Base-by-base conservation (phyloP, 768 basidiomycete genomes). In the Mycena amicta region DNA sequence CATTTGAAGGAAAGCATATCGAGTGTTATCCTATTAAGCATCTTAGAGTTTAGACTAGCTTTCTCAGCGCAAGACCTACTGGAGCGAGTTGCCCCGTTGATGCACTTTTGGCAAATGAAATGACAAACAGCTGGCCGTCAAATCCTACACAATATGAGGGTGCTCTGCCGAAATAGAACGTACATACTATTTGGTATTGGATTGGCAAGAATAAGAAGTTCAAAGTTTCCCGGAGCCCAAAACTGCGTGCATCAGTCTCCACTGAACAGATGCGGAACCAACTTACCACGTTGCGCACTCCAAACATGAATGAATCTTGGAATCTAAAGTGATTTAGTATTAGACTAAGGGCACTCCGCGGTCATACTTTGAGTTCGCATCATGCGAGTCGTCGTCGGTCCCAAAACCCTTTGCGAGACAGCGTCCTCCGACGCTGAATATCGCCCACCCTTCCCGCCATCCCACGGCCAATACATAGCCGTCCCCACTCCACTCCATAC, bases 91-190 rank as follows among this genome's bases (percentile, higher is more conserved):
- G 93, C 5, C 88, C 88, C 15, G 94, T 92, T 3, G 92, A 89
- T 2, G 95, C 93, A 68, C 93, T 96, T 76, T 96, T 97, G 5
- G 94, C 95, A 70, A 98, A 97, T 3, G 96, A 93, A 20, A 98
- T 78, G 13, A 86, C 78, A 70, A 93, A 95, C 6, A 97, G 71
- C 68, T 95, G 91, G 11, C 84, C 87, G 54, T 87, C 83, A 49
- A 72, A 64, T 65, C 75, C 89, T 90, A 61, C 47, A 30, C n/a
- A 4, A 26, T 23, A 50, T 37, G 33, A 55, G 31, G 55, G 52
- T 60, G 45, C 55, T 37, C n/a, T 22, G 12, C 50, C 18, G 39
- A 28, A n/a, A 28, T 13, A 54, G 43, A 47, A 4, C 25, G 15
- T 31, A 69, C 77, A 66, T 57, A 90, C 89, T 80, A 60, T 76